Evolutionary conservation across 2,329 filamentous ascomycete species (phyloP).

Genomic region (Hypomyces perniciosus): DNA sequence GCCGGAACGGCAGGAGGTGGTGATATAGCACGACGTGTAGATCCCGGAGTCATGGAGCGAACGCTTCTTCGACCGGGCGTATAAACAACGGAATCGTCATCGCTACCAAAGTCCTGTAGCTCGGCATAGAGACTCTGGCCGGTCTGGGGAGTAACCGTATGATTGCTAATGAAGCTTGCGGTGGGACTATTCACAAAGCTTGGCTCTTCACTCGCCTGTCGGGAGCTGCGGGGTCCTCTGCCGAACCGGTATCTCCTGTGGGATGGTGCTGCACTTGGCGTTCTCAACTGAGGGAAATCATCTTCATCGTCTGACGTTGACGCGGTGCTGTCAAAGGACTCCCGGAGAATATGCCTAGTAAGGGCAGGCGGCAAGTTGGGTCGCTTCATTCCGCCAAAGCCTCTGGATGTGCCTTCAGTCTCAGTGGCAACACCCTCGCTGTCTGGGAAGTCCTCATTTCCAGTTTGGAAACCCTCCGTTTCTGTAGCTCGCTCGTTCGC

Average conservation of each 20-base stretch:
- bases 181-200: conserved; percentile 54
- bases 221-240: conserved; percentile 56
- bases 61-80: conserved; percentile 49
- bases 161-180: conserved; percentile 48
- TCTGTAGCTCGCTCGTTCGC: conserved; percentile 78
- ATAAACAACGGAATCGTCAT: conserved; percentile 56
- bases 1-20: conserved; percentile 44
- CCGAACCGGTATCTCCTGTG: conserved; percentile 68
- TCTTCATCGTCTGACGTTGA: conserved; percentile 80
- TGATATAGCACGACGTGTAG: conserved; percentile 37
- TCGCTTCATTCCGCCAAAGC: conserved; percentile 36
- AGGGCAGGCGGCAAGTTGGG: conserved; percentile 34
- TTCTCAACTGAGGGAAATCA: conserved; percentile 46
- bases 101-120: conserved; percentile 71
- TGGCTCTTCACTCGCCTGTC: conserved; percentile 55
- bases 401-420: conserved; percentile 61
- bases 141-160: conserved; percentile 42
- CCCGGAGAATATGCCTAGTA: conserved; percentile 45
- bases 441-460: conserved; percentile 70
- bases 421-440: conserved; percentile 85
- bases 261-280: conserved; percentile 53
- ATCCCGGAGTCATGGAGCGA: conserved; percentile 44
- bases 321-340: conserved; percentile 78
- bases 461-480: conserved; percentile 92
- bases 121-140: conserved; percentile 86